These are phyloP conservation scores for Ceratobasidium sp. DNA, from an alignment of 1,284 basidiomycete genomes.

Conservation along the genomic window DNA sequence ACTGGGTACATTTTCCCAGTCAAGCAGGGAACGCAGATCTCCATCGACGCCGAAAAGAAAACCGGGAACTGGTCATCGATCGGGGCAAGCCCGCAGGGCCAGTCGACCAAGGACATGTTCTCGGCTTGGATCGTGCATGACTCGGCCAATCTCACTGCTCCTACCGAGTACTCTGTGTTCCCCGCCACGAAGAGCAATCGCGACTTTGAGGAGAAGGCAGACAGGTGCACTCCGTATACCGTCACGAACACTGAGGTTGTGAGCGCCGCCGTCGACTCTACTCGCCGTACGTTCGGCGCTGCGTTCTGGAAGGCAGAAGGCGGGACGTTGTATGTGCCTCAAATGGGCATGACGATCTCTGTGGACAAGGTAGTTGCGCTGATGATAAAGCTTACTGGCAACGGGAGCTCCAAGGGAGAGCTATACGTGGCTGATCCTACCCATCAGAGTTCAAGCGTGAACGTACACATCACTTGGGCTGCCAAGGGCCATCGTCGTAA, in stretches of 20 bases:
- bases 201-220: slow-evolving; percentile 29
- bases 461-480: neutral
- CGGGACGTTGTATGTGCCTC: slow-evolving; percentile 3
- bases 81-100: slow-evolving; percentile 70
- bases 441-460: neutral
- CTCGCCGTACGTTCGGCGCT: slow-evolving; percentile 12
- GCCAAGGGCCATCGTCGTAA: slow-evolving; percentile 11
- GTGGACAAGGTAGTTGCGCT: slow-evolving; percentile 18
- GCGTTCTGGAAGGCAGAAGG: slow-evolving; percentile 39
- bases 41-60: slow-evolving; percentile 61
- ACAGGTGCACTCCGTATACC: slow-evolving; percentile 6
- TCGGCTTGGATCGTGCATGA: slow-evolving; percentile 71
- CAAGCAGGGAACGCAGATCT: slow-evolving; percentile 14
- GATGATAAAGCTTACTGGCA: slow-evolving; percentile 2
- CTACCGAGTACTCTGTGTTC: slow-evolving; percentile 68
- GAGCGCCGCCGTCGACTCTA: slow-evolving; percentile 36
- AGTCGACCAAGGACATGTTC: slow-evolving; percentile 70
- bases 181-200: slow-evolving; percentile 58
- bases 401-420: neutral
- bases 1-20: slow-evolving; percentile 67
- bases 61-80: slow-evolving; percentile 73
- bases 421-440: slow-evolving; percentile 32
- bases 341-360: slow-evolving; percentile 24
- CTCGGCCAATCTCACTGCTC: slow-evolving; percentile 50
- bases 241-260: slow-evolving; percentile 24